Conservation (phyloP, 2,329 filamentous ascomycete species). For the Podosphaera fusca region DNA sequence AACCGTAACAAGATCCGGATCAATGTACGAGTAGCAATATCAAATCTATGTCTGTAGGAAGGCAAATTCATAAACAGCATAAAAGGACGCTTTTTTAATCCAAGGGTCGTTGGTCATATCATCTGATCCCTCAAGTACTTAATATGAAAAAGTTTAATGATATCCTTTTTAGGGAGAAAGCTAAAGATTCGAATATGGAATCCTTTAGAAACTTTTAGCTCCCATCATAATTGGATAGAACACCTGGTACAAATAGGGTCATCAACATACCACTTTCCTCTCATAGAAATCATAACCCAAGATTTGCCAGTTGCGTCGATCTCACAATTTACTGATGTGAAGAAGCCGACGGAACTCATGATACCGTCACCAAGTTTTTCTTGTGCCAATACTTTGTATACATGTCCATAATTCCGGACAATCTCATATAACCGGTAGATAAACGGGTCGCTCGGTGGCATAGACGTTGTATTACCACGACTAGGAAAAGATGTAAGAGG, state of each 20-base stretch:
- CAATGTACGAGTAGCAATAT: no score
- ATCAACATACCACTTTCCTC: constrained; percentile 57
- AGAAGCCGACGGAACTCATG: constrained; percentile 88
- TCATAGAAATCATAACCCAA: constrained; percentile 74
- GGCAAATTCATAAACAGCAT: no score
- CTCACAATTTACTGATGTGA: constrained; percentile 84
- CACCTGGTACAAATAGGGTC: constrained; percentile 41
- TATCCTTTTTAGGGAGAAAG: no score
- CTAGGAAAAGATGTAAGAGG: constrained; percentile 47
- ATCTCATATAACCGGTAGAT: constrained; percentile 56
- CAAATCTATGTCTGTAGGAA: no score
- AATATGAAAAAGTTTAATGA: no score
- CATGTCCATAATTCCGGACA: constrained; percentile 90
- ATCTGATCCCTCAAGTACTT: no score
- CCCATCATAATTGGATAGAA: neutral
- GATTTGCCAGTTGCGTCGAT: constrained; percentile 56
- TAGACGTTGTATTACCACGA: constrained; percentile 45
- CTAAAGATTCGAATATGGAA: constrained; percentile 7
- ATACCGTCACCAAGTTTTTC: constrained; percentile 91
- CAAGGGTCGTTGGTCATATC: no score
- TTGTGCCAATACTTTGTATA: constrained; percentile 84
- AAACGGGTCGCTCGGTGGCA: constrained; percentile 57
- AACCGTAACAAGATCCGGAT: no score
- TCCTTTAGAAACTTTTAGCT: constrained; percentile 2
- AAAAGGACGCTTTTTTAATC: no score